Conservation (phyloP, 2,329 filamentous ascomycete genomes). For the Ilyonectria destructans region DNA sequence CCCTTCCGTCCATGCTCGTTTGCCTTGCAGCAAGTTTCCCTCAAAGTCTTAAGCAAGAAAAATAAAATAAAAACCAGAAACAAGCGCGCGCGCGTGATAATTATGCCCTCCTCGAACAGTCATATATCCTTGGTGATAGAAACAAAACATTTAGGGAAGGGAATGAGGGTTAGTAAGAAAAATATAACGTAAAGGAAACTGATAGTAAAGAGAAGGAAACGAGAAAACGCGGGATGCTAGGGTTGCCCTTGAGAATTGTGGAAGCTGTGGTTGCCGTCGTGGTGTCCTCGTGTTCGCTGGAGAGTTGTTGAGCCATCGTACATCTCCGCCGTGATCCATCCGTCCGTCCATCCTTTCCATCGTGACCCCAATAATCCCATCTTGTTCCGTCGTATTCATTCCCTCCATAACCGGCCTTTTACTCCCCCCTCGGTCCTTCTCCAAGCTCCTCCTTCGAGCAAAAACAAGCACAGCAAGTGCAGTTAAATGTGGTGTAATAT, state of each 20-base stretch:
- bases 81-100: constrained; percentile 18
- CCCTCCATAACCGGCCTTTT: constrained; percentile 18
- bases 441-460: constrained; percentile 10
- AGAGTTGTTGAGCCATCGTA: constrained; percentile 9
- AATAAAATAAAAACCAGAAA: constrained; percentile 26
- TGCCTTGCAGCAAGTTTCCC: constrained; percentile 49
- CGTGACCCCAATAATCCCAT: constrained; percentile 10
- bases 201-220: constrained; percentile 36
- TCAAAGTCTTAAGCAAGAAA: constrained; percentile 39
- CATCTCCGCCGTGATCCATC: constrained; percentile 12
- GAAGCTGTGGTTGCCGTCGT: constrained; percentile 26
- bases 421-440: constrained; percentile 7
- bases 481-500: constrained; percentile 38
- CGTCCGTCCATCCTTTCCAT: constrained; percentile 13
- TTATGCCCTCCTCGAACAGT: constrained; percentile 38
- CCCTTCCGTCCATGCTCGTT: constrained; percentile 23
- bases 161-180: not conserved
- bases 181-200: constrained; percentile 15
- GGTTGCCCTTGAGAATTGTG: constrained; percentile 35
- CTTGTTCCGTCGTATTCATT: constrained; percentile 25
- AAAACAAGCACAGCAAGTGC: constrained; percentile 25
- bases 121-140: constrained; percentile 31
- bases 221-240: constrained; percentile 34
- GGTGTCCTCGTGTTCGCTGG: constrained; percentile 25
- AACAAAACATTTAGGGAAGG: not conserved